These are phyloP conservation scores for Penicillium soppii DNA, from an alignment of 495 filamentous ascomycete genomes.

Conservation along the genomic window DNA sequence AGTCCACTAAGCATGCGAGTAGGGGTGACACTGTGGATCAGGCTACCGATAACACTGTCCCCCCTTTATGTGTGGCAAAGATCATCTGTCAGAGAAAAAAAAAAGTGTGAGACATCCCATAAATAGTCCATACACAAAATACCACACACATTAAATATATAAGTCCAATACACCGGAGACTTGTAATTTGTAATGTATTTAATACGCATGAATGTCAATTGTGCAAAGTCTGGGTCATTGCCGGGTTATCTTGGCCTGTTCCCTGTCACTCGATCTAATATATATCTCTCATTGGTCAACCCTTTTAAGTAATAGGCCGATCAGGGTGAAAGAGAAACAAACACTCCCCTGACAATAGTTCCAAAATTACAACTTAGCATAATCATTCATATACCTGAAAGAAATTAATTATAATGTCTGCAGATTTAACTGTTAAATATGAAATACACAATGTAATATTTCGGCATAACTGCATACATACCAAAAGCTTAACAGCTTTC, in stretches of 20 bases:
- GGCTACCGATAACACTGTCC: background rate
- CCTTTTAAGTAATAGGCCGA: background rate
- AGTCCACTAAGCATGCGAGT: background rate
- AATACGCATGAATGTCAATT: too few relatives aligned
- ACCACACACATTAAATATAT: background rate
- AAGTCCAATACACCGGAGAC: too few relatives aligned
- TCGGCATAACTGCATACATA: background rate
- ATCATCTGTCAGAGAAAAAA: constrained; percentile 3
- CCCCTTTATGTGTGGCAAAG: background rate
- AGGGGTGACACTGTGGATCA: constrained; percentile 2
- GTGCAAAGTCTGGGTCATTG: too few relatives aligned
- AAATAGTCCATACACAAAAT: constrained; percentile 2
- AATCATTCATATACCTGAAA: too few relatives aligned
- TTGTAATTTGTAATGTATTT: too few relatives aligned
- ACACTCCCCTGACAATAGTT: background rate
- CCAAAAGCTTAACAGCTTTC: constrained; percentile 9
- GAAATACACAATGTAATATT: background rate
- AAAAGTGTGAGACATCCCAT: constrained; percentile 9
- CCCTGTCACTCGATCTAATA: too few relatives aligned
- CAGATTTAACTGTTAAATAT: too few relatives aligned
- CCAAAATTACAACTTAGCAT: background rate
- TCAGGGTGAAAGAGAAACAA: constrained; percentile 11
- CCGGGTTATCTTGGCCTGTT: too few relatives aligned
- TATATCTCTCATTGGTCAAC: background rate
- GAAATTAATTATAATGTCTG: too few relatives aligned